Conservation (phyloP, 176 grass and related monocot species). For the Zizania latifolia region DNA sequence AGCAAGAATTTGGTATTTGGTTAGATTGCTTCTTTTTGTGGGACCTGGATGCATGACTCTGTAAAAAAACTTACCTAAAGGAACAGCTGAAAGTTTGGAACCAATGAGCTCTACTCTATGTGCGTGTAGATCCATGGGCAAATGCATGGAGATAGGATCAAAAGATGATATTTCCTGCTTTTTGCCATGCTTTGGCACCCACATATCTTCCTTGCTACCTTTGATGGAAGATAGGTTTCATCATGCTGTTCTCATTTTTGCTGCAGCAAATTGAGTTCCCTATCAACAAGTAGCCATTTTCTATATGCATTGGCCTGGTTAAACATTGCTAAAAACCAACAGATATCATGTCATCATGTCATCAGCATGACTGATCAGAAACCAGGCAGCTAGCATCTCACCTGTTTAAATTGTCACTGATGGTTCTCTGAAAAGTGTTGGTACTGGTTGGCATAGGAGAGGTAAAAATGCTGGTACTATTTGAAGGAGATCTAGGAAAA, state of each 20-base stretch:
- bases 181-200: conserved; percentile 13
- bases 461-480: background rate
- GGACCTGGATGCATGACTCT: background rate
- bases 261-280: background rate
- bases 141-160: conserved; percentile 26
- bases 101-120: background rate
- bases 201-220: conserved; percentile 12
- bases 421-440: background rate
- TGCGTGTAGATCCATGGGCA: background rate
- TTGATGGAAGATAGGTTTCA: conserved; percentile 23
- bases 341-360: conserved; percentile 2
- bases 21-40: background rate
- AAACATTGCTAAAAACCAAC: background rate
- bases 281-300: background rate
- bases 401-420: background rate
- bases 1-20: background rate
- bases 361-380: background rate
- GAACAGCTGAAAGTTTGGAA: background rate
- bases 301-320: background rate
- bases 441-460: background rate
- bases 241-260: conserved; percentile 12
- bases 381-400: background rate
- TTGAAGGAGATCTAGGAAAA: background rate
- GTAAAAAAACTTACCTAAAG: background rate
- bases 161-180: conserved; percentile 17